Base-by-base conservation (phyloP, 768 basidiomycete species). In the Rhodocollybia butyracea region DNA sequence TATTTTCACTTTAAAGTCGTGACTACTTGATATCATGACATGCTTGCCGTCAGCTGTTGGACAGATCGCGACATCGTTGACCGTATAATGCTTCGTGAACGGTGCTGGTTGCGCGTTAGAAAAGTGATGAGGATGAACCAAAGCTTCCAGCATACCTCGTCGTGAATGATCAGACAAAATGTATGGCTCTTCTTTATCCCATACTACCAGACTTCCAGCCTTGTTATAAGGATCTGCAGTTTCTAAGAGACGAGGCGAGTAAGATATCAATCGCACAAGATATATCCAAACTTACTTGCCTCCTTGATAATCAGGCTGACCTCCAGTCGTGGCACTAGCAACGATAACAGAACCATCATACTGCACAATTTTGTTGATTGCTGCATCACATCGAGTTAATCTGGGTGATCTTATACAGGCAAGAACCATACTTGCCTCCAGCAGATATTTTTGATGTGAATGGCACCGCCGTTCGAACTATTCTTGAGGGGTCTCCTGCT, bases 1-100 rank as follows among this genome's bases (percentile, higher is more conserved):
- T 43, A 10, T n/a, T 27, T 17, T 10, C n/a, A 53, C 26, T 38
- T n/a, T 48, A 13, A 21, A 53, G 19, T 53, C 40, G 42, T 42
- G 22, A 34, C 15, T 8, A 24, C 43, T 70, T 55, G 62, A 80
- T 82, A 75, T 71, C 19, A 50, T 3, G 12, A 50, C n/a, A 24
- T 29, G 19, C 2, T 31, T 19, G 0, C n/a, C n/a, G 17, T 50
- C 31, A 8, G 34, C 13, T 56, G 55, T 60, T 1, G 83, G 81
- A 61, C 82, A 76, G 55, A 84, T 81, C 21, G 77, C 77, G 36
- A 84, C 70, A 55, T 85, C 82, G 46, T 78, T 76, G 0, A 87
- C 75, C 0, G 79, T 71, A 56, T 83, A 85, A 57, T 84, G 72
- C 58, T 81, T 83, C 30, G 26, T 8, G 27, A 38, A 51, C 8